Base-by-base conservation (phyloP, 2,329 filamentous ascomycete genomes). In the Cladophialophora chaetospira region DNA sequence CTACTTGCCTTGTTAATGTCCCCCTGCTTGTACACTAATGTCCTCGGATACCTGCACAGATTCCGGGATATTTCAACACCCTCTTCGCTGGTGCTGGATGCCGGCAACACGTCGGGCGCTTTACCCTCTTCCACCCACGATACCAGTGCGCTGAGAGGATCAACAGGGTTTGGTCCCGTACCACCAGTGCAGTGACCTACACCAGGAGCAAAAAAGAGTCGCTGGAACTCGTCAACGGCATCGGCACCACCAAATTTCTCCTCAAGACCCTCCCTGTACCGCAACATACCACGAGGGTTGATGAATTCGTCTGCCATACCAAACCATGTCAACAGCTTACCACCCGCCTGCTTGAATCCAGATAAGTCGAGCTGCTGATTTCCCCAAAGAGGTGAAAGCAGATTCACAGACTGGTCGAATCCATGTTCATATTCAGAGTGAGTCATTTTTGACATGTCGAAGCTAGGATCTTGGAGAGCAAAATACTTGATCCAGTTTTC, bases 281-380 rank as follows among this genome's bases (percentile, higher is more conserved):
- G 51, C 2, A 60, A 57, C 0, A 70, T 73, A 2, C 73, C 72
- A 6, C 69, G 67, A 1, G 70, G 65, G 19, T 66, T 64, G 54
- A 78, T 76, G n/a, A 75, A 57, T 17, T 70, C 57, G 57, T 77
- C 74, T 2, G 67, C 68, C 5, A 73, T 58, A 0, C 75, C 76
- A 49, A 78, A 75, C 70, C 71, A 78, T 1, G 69, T 72, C 13
- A 79, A 68, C 63, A 79, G 69, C 57, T 78, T 79, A 1, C 50
- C 45, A 4, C 57, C 57, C 70, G 73, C 0, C 73, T 74, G 1
- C 62, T 54, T 67, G 63, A 77, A 78, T 0, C 47, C 62, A 0
- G 67, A 66, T 0, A 78, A 66, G 56, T 77, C 70, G 1, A 74
- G 69, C 40, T 74, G 66, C 17, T 65, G 53, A 0, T 73, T 73